Percentiles rank a stretch among this genome's conserved stretches.
Evolutionary conservation across 305 asterid species (phyloP).

Genomic region (Ruellia speciosa): DNA sequence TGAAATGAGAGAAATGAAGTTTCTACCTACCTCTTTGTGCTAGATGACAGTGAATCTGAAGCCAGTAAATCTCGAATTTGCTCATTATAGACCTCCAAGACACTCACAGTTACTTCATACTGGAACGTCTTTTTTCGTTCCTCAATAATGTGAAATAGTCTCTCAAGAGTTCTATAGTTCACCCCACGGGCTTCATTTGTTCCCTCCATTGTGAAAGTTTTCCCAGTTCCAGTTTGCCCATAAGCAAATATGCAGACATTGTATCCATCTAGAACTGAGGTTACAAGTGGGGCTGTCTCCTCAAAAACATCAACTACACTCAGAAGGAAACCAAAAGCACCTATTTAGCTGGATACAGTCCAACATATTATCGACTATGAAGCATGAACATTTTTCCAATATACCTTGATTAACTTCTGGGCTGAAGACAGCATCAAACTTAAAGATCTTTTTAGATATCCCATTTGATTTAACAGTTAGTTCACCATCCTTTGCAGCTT

Average conservation of each 20-base stretch:
- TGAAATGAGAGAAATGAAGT: neutral
- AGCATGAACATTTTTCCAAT: neutral
- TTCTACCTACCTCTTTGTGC: constrained; percentile 47
- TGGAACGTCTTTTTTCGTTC: constrained; percentile 56
- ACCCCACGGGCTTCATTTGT: constrained; percentile 86
- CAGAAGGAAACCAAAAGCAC: constrained; percentile 17
- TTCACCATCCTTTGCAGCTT: constrained; percentile 78
- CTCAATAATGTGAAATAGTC: constrained; percentile 65
- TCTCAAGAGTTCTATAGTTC: constrained; percentile 80
- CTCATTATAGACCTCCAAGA: constrained; percentile 91
- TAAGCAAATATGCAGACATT: constrained; percentile 89
- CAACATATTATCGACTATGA: constrained; percentile 3
- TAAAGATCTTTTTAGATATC: constrained; percentile 49
- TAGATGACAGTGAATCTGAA: constrained; percentile 46
- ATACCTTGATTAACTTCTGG: constrained; percentile 82
- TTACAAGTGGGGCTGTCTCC: constrained; percentile 83
- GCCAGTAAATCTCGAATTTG: constrained; percentile 73
- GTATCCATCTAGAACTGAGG: constrained; percentile 89
- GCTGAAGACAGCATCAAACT: constrained; percentile 74
- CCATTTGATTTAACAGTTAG: constrained; percentile 65
- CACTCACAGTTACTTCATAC: constrained; percentile 78
- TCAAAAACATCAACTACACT: constrained; percentile 71
- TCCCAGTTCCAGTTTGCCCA: constrained; percentile 96
- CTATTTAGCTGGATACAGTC: constrained; percentile 7
- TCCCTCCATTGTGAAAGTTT: constrained; percentile 97